A percentile compares a stretch with the other conserved stretches of the same genome.
Conservation (phyloP, 1,284 basidiomycete genomes). For the Sporisorium graminicola region DNA sequence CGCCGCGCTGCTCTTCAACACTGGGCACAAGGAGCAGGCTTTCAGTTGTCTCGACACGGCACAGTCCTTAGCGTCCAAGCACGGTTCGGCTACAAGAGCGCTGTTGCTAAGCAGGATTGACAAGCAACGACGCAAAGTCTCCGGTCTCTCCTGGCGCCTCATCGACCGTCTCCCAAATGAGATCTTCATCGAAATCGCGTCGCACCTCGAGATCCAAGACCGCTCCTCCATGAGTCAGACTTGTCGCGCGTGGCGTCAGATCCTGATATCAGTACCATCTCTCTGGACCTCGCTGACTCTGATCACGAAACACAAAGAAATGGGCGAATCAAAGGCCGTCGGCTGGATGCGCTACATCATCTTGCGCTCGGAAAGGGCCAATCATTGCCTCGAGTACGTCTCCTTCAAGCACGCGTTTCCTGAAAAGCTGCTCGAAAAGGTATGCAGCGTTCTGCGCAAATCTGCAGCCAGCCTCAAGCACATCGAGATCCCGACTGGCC, state of each 20-base stretch:
- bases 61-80: background rate
- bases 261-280: background rate
- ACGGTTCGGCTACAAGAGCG: background rate
- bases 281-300: conserved; percentile 15
- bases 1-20: conserved; percentile 19
- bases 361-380: background rate
- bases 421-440: background rate
- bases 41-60: conserved; percentile 27
- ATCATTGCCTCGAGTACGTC: conserved; percentile 20
- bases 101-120: conserved; percentile 17
- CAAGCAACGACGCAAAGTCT: conserved; percentile 20
- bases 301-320: background rate
- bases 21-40: conserved; percentile 17
- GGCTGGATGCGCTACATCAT: conserved; percentile 17
- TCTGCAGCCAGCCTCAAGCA: conserved; percentile 16
- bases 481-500: background rate
- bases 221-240: conserved; percentile 19
- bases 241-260: conserved; percentile 18
- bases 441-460: conserved; percentile 9
- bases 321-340: background rate
- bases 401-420: conserved; percentile 1
- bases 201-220: background rate
- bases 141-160: background rate
- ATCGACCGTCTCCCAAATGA: conserved; percentile 22
- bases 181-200: conserved; percentile 18